Percentiles rank a stretch among this genome's conserved stretches.
These are phyloP conservation scores for Sutorius australiensis DNA, from an alignment of 768 basidiomycete genomes.

Conservation along the genomic window DNA sequence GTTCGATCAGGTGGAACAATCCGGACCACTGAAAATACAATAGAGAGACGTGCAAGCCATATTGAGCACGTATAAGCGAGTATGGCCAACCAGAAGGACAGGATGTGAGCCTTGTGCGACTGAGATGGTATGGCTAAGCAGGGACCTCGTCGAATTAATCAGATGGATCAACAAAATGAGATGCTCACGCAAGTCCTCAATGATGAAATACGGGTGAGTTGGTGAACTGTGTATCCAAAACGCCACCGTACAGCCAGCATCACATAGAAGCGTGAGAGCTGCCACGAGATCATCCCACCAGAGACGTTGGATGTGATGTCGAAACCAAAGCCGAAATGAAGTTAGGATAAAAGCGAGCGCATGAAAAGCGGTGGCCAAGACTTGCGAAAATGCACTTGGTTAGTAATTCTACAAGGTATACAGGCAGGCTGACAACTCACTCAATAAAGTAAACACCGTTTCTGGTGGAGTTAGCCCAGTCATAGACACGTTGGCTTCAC, in stretches of 20 bases:
- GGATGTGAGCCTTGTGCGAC: slow-evolving; percentile 15
- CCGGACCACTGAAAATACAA: slow-evolving; percentile 23
- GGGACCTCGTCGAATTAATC: slow-evolving; percentile 15
- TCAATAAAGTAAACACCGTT: slow-evolving; percentile 13
- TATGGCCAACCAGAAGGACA: slow-evolving; percentile 20
- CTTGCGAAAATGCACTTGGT: slow-evolving; percentile 5
- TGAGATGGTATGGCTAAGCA: slow-evolving; percentile 16
- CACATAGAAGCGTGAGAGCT: slow-evolving; percentile 12
- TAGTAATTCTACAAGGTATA: background rate
- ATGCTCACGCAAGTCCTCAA: slow-evolving; percentile 11
- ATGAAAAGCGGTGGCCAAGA: slow-evolving; percentile 21
- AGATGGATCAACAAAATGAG: background rate
- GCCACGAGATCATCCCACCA: slow-evolving; percentile 33
- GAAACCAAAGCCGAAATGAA: slow-evolving; percentile 27
- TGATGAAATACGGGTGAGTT: slow-evolving; percentile 20
- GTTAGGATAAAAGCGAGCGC: slow-evolving; percentile 17
- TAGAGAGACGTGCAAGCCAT: slow-evolving; percentile 28
- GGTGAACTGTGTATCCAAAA: slow-evolving; percentile 19
- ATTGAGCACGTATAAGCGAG: slow-evolving; percentile 22
- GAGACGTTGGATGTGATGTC: slow-evolving; percentile 17
- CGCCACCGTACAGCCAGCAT: slow-evolving; percentile 6
- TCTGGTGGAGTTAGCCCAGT: slow-evolving; percentile 2
- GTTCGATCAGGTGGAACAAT: slow-evolving; percentile 18
- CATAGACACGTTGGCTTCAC: background rate
- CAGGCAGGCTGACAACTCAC: slow-evolving; percentile 7